Percentiles rank a stretch among this genome's conserved stretches.
Conservation (phyloP, 2,329 filamentous ascomycete species). For the Paecilomyces variotii region DNA sequence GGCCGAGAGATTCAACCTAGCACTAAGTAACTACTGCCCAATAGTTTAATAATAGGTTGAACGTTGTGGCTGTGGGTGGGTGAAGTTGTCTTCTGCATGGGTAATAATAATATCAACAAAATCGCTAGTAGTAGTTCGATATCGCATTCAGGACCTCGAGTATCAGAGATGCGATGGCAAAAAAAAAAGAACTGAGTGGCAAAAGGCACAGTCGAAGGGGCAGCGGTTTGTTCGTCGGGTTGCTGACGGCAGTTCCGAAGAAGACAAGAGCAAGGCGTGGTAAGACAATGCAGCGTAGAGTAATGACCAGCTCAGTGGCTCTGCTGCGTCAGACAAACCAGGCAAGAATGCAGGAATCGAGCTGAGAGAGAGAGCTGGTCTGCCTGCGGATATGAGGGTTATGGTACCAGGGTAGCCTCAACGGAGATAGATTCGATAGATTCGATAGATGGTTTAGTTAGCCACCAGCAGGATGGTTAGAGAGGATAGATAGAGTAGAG, state of each 20-base stretch:
- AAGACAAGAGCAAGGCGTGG: conserved; percentile 4
- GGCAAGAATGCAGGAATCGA: background rate
- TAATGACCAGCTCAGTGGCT: background rate
- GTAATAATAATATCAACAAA: too few relatives aligned
- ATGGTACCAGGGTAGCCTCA: background rate
- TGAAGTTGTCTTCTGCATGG: background rate
- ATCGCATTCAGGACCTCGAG: background rate
- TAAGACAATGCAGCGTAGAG: background rate
- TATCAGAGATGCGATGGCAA: background rate
- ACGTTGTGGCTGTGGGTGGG: background rate
- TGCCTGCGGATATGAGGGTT: background rate
- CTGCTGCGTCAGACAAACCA: background rate
- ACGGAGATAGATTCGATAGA: background rate
- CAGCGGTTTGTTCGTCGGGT: background rate
- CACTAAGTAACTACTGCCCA: too few relatives aligned
- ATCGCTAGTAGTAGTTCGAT: too few relatives aligned
- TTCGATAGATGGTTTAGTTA: background rate
- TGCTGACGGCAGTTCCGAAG: conserved; percentile 1
- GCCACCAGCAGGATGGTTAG: too few relatives aligned
- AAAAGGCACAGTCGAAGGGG: background rate
- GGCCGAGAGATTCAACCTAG: too few relatives aligned
- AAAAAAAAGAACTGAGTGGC: background rate
- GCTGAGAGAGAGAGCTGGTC: background rate
- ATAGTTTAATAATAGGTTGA: background rate
- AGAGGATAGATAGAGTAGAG: too few relatives aligned